phyloP scores from a whole-genome alignment of 495 filamentous ascomycete species.

The Tuber borchii region DNA sequence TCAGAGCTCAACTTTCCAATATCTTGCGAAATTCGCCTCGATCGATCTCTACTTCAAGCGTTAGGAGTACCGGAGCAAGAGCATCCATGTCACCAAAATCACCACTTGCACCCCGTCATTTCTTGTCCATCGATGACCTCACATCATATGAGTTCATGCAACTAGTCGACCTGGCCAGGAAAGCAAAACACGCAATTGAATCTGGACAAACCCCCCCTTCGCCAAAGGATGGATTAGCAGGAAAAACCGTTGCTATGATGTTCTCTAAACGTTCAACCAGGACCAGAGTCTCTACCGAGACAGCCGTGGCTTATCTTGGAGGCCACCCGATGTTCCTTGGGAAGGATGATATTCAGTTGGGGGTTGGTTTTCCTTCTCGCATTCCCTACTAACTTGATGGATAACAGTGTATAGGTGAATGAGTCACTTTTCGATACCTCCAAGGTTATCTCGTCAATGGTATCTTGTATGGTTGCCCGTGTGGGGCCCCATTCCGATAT shows the following conservation, averaged over 20 bases:
- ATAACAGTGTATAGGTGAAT: slow-evolving; percentile 54
- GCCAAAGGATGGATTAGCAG: slow-evolving; percentile 55
- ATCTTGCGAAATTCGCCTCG: neutral
- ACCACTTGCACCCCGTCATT: slow-evolving; percentile 57
- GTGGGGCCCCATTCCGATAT: slow-evolving; percentile 80
- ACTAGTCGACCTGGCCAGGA: slow-evolving; percentile 71
- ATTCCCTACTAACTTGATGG: neutral
- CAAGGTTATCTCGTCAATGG: slow-evolving; percentile 86
- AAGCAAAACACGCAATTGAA: slow-evolving; percentile 72
- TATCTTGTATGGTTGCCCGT: slow-evolving; percentile 79
- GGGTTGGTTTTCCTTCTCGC: slow-evolving; percentile 50
- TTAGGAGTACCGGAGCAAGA: neutral
- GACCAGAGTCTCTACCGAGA: slow-evolving; percentile 86
- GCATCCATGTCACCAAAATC: neutral
- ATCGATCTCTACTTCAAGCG: neutral
- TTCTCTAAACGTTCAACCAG: slow-evolving; percentile 92
- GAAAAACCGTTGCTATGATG: slow-evolving; percentile 85
- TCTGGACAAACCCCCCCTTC: slow-evolving; percentile 50
- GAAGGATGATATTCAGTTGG: slow-evolving; percentile 90
- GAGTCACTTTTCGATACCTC: slow-evolving; percentile 86
- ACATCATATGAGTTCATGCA: slow-evolving; percentile 68
- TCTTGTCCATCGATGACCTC: slow-evolving; percentile 84
- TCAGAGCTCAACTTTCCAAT: neutral
- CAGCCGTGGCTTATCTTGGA: slow-evolving; percentile 71
- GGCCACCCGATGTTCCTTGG: slow-evolving; percentile 95